Conservation (phyloP, 1,284 basidiomycete genomes). For the Neonothopanus nambi region DNA sequence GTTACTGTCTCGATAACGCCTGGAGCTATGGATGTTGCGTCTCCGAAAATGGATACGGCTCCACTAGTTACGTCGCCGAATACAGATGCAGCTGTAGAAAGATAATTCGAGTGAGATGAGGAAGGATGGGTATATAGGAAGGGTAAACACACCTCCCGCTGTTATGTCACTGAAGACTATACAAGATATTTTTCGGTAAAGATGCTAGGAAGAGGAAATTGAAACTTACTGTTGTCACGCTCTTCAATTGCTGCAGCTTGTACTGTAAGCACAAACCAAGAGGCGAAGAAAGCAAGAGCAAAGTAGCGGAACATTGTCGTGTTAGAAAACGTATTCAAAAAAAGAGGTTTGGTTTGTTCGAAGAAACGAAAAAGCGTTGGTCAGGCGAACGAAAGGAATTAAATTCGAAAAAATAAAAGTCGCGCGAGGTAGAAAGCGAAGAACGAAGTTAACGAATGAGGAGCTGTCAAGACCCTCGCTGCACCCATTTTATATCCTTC, state of each 20-base stretch:
- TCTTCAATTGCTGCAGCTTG: neutral
- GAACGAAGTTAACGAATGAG: no score
- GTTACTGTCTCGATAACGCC: conserved; percentile 11
- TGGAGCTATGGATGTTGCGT: conserved; percentile 7
- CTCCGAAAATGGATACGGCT: conserved; percentile 3
- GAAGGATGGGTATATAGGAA: neutral
- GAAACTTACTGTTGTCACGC: neutral
- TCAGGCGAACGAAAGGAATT: no score
- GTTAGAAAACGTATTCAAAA: conserved; percentile 23
- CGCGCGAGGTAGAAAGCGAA: no score
- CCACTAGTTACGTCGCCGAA: neutral
- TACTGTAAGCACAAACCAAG: neutral
- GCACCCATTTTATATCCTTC: no score
- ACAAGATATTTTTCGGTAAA: no score
- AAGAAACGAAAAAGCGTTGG: no score
- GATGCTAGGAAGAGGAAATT: no score
- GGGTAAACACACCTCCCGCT: neutral
- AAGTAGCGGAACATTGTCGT: conserved; percentile 34
- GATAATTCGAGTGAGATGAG: neutral
- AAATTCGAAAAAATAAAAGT: no score
- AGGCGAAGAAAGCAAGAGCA: neutral
- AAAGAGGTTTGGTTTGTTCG: no score
- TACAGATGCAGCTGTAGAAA: conserved; percentile 2
- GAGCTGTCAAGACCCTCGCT: no score
- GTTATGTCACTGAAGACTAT: neutral